These are phyloP conservation scores for Phytopythium oedochilum DNA, from an alignment of 352 stramenopile species.

Conservation along the genomic window DNA sequence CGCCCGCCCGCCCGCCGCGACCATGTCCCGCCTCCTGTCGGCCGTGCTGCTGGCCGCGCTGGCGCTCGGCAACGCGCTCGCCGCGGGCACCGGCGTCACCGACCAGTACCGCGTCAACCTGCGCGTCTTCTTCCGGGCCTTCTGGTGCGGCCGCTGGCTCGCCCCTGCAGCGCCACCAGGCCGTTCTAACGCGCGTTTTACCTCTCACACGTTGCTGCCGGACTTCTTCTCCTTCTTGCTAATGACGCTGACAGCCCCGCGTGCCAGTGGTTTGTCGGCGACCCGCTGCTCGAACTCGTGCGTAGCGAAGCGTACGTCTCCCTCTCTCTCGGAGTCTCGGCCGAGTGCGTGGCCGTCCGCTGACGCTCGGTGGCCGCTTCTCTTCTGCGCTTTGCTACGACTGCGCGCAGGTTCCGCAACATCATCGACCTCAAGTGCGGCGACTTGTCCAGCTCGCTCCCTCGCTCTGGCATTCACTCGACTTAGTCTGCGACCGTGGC, in stretches of 20 bases:
- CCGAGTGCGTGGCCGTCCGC: not conserved
- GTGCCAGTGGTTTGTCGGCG: slow-evolving; percentile 78
- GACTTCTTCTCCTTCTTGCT: too few species aligned
- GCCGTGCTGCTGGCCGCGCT: slow-evolving; percentile 15
- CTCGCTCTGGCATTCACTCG: too few species aligned
- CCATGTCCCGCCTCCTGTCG: slow-evolving; percentile 2
- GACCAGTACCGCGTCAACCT: slow-evolving; percentile 47
- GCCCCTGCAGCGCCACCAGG: not conserved
- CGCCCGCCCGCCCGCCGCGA: too few species aligned
- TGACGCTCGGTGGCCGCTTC: not conserved
- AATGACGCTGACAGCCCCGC: slow-evolving; percentile 34
- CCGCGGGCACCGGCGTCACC: slow-evolving; percentile 12
- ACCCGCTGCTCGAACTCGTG: slow-evolving; percentile 68
- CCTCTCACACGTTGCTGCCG: not conserved
- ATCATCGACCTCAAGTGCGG: slow-evolving; percentile 63
- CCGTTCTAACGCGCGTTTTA: not conserved
- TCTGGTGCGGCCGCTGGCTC: slow-evolving; percentile 35
- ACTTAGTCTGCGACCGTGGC: too few species aligned
- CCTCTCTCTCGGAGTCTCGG: not conserved
- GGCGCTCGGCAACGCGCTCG: slow-evolving; percentile 6
- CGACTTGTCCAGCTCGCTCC: not conserved
- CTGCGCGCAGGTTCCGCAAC: slow-evolving; percentile 50
- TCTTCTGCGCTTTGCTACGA: too few species aligned
- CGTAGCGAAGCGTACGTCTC: slow-evolving; percentile 46
- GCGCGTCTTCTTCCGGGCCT: slow-evolving; percentile 67